Base-by-base conservation (phyloP, 768 basidiomycete species). In the Tricholomella constricta region DNA sequence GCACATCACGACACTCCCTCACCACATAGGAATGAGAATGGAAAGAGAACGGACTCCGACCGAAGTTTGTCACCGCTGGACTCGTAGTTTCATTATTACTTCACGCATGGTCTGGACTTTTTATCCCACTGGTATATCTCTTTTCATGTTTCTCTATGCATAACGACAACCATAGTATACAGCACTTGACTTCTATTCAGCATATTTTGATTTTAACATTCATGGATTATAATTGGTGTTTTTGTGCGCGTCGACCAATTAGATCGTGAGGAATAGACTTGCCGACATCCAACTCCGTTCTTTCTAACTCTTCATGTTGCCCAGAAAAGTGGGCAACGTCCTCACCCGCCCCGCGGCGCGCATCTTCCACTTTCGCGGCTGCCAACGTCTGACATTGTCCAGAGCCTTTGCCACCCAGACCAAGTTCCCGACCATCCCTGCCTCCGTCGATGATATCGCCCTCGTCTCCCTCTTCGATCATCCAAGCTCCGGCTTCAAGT, bases 401-500 rank as follows among this genome's bases (percentile, higher is more conserved):
- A 69, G 54, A 55, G 62, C 48, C 59, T 73, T 66, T 60, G 59
- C 80, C 22, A 80, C 78, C 17, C 67, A 75, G 25, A 63, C 70
- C 38, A 55, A 49, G 17, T 69, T 78, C 12, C 69, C 71, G 27
- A 73, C 73, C 35, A 78, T 84, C 40, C 84, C 85, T 15, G 78
- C 86, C 12, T 83, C 88, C 15, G 56, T 71, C 40, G 86, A 89
- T 62, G 89, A 91, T 70, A 73, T 72, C 46, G 77, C 83, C 45
- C 77, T 93, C 56, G 77, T 85, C 52, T 72, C 81, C 14, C 79
- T 89, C 52, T 91, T 92, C 67, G 90, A 93, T 72, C 77, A 78
- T 31, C 87, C 89, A 5, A 75, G 58, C 49, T 69, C 61, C 50
- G 61, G 61, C 12, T 69, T 69, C 32, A 68, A 69, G 36, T 60